Percentiles rank a stretch among this genome's conserved stretches.
Evolutionary conservation across 2,329 filamentous ascomycete species (phyloP).

Genomic region (Neonectria magnoliae): DNA sequence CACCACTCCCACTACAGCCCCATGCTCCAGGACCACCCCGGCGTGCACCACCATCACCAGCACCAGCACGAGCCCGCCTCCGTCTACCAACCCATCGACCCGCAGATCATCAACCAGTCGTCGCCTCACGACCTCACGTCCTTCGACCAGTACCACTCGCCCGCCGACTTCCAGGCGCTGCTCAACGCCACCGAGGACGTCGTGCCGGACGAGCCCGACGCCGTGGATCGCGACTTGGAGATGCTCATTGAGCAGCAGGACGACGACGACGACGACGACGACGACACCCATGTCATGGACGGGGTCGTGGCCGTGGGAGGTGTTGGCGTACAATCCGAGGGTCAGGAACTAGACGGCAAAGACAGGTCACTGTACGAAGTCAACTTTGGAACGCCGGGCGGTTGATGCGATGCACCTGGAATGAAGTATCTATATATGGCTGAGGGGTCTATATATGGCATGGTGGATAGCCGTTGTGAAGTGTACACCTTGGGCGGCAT

Average conservation of each 20-base stretch:
- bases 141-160: conserved; percentile 55
- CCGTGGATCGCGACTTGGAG: conserved; percentile 61
- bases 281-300: conserved; percentile 18
- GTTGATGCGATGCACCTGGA: conserved; percentile 10
- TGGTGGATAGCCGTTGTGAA: background rate
- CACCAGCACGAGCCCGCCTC: conserved; percentile 44
- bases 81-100: conserved; percentile 66
- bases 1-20: conserved; percentile 36
- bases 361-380: conserved; percentile 44
- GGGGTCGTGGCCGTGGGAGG: conserved; percentile 28
- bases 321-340: conserved; percentile 11
- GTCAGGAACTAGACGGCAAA: conserved; percentile 33
- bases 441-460: background rate
- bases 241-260: conserved; percentile 61
- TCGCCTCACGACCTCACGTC: conserved; percentile 47
- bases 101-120: conserved; percentile 64
- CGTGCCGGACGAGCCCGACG: conserved; percentile 47
- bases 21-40: conserved; percentile 46
- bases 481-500: conserved; percentile 6
- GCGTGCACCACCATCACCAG: conserved; percentile 39
- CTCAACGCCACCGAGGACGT: conserved; percentile 59
- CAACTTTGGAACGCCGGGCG: conserved; percentile 39
- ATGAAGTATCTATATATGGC: background rate
- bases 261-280: conserved; percentile 51
- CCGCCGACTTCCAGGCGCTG: conserved; percentile 64